Evolutionary conservation across 2,329 filamentous ascomycete genomes (phyloP), one percentile per base, ranked within the genome.

Genomic region (Mycosphaerella sp.): DNA sequence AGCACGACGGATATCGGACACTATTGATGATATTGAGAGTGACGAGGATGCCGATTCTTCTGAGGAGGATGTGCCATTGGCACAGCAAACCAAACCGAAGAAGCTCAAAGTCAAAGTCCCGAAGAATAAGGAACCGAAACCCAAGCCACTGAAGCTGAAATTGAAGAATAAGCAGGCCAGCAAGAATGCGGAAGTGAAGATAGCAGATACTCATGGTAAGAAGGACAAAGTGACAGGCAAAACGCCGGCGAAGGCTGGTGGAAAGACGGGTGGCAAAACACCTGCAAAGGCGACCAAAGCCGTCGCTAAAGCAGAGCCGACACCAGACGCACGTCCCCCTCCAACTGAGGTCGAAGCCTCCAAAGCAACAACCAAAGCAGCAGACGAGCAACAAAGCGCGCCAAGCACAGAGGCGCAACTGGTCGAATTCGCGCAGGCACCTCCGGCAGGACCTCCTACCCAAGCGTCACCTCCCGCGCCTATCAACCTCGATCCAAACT

Each of bases 1-100:
- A 42, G 55, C 48, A 14, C 56, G 56, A 31, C 52, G 64, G 79
- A 81, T 64, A n/a, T 58, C 60, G n/a, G 49, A 58, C 14, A 76
- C 77, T 55, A 81, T 80, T 2, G 82, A 80, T 34, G 80, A 49
- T 29, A 68, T 76, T 6, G 60, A 59, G 10, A 81, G 77, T 55
- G 71, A 66, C 40, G 74, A 78, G 41, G 75, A 76, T 43, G 80
- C 81, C 56, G 81, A 78, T 31, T 45, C 55, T 32, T 53, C 50
- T 40, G 52, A 48, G n/a, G 54, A 48, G 14, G 54, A 56, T n/a
- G 45, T 51, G 29, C 51, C 50, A 21, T 38, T 53, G 6, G 51
- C 51, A 21, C 42, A 42, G 41, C 51, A 53, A 43, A 49, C 41
- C 11, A 56, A 53, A 38, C 32, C 43, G 39, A 54, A 46, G 23